phyloP scores from a whole-genome alignment of 2,329 filamentous ascomycete species.

The Fusarium concolor region DNA sequence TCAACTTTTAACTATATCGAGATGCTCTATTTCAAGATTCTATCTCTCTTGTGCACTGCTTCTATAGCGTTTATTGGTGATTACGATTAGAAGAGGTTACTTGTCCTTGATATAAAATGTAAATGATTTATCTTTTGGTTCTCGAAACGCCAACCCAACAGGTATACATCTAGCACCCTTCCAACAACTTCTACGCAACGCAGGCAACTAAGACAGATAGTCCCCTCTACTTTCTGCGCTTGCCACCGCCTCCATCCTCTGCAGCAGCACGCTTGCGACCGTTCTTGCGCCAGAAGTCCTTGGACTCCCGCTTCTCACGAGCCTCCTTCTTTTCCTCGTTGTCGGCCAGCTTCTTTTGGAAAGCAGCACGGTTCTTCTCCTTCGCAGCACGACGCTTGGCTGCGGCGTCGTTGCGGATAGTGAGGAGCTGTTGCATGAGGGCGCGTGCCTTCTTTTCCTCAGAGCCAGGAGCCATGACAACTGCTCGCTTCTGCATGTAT shows the following conservation, averaged over 20 bases:
- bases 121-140: constrained; percentile 29
- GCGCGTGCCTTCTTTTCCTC: constrained; percentile 92
- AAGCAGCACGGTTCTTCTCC: constrained; percentile 84
- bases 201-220: neutral
- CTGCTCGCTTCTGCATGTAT: constrained; percentile 95
- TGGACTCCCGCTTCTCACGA: constrained; percentile 89
- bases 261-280: constrained; percentile 73
- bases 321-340: constrained; percentile 86
- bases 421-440: constrained; percentile 92
- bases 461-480: constrained; percentile 80
- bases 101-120: neutral
- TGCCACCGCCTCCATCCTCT: constrained; percentile 55
- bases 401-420: constrained; percentile 88
- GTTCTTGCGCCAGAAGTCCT: constrained; percentile 93
- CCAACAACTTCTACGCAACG: constrained; percentile 4
- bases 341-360: constrained; percentile 85
- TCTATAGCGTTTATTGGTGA: neutral
- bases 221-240: constrained; percentile 48
- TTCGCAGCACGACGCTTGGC: constrained; percentile 87
- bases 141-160: constrained; percentile 43
- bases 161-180: constrained; percentile 40
- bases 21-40: constrained; percentile 39
- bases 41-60: constrained; percentile 13
- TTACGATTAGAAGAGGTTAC: neutral
- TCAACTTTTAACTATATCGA: constrained; percentile 33